These are phyloP conservation scores for Ceratocystis diversiconidia DNA, from an alignment of 2,329 filamentous ascomycete genomes.

Conservation along the genomic window DNA sequence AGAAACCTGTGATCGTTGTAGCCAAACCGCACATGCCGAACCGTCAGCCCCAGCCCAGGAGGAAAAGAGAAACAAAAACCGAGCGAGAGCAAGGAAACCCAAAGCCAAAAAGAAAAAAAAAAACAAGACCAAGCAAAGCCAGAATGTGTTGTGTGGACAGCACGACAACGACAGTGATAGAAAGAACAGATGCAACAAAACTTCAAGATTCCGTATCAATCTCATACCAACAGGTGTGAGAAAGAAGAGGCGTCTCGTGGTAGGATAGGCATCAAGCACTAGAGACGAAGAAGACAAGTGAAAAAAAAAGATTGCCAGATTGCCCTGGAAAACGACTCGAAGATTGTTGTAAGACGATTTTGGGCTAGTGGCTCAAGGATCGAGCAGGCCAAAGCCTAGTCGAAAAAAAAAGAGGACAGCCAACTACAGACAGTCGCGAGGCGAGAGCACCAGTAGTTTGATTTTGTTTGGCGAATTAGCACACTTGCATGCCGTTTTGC, in stretches of 20 bases:
- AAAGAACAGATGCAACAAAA: constrained; percentile 5
- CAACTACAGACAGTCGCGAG: not conserved
- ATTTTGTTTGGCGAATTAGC: constrained; percentile 8
- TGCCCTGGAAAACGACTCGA: not conserved
- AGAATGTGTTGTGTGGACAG: not conserved
- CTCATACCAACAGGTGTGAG: not conserved
- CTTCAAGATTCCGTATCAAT: not conserved
- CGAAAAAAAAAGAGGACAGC: constrained; percentile 1
- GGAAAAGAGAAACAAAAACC: constrained; percentile 3
- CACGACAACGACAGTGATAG: not conserved
- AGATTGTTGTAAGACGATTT: not conserved
- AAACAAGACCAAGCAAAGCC: not conserved
- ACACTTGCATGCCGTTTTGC: constrained; percentile 18
- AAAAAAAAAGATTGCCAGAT: not conserved
- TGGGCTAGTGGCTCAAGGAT: constrained; percentile 5
- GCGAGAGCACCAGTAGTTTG: not conserved
- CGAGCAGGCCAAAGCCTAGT: not conserved
- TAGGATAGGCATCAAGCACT: not conserved
- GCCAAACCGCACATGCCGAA: constrained; percentile 4
- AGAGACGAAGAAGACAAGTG: not conserved
- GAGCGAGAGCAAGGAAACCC: not conserved
- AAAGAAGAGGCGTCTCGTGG: not conserved
- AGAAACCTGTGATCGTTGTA: not conserved
- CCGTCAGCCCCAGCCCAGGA: constrained; percentile 5
- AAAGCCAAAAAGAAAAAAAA: constrained; percentile 1